Base-by-base conservation (phyloP, 1,284 basidiomycete species). In the Rhodofomes roseus region DNA sequence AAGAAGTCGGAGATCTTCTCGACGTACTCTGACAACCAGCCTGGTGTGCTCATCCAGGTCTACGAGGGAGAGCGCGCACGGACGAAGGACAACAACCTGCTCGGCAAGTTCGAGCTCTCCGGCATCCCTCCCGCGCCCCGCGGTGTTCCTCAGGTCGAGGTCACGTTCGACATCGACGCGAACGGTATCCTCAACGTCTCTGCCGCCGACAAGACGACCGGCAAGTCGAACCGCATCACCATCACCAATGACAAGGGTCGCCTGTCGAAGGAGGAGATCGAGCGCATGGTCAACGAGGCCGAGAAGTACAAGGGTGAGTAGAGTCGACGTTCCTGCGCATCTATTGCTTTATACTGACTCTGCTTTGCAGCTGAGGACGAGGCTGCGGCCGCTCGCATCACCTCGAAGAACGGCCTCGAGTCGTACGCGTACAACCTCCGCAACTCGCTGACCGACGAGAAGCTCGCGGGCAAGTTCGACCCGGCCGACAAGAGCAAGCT, bases 1-100 rank as follows among this genome's bases (percentile, higher is more conserved):
- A 98, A 98, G 84, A 98, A 98, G 84, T 95, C 95, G 27, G 95
- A 98, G 81, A 91, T 93, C 76, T 98, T 99, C 89, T 98, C 96
- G 54, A 99, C 97, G 44, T 97, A 96, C 82, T 90, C 95, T 66
- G 96, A 99, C 84, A 98, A 99, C 85, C 97, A 99, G 77, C 95
- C 96, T 63, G 94, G 94, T 85, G 96, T 99, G 60, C 85, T 98
- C 72, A 98, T 99, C 79, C 96, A 98, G 78, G 96, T 99, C 62
- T 99, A 86, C 80, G 96, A 99, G 85, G 96, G 97, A 80, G 97
- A 99, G 81, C 95, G 96, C 84, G 93, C 96, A 57, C 92, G 95
- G 73, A 98, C 96, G 66, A 98, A 98, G 86, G 97, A 99, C 82
- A 98, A 98, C 86, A 98, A 98, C 83, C 77, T 98, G 57, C 93